A percentile compares a stretch with the other conserved stretches of the same genome.
phyloP scores from a whole-genome alignment of 1,139 yeast genomes.

The Taphrina flavorubra region DNA sequence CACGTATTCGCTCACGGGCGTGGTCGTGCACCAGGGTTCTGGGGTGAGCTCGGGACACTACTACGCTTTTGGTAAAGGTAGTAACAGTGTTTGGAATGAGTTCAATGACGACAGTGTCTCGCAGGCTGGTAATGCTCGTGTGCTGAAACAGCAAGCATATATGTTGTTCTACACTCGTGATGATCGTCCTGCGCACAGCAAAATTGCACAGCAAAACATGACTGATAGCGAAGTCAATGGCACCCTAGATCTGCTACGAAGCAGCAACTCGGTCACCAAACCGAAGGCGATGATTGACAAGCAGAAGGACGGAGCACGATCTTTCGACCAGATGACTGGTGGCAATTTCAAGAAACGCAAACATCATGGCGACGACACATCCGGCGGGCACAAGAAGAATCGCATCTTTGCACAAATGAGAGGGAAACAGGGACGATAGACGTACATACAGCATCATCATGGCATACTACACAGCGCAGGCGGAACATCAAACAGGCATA shows the following conservation, averaged over 20 bases:
- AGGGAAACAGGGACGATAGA: constrained; percentile 9
- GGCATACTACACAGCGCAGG: constrained; percentile 1
- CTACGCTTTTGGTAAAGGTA: constrained; percentile 86
- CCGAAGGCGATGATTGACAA: neutral
- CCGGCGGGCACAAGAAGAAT: constrained; percentile 12
- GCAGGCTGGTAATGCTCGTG: constrained; percentile 71
- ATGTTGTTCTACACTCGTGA: constrained; percentile 67
- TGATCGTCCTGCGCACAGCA: neutral
- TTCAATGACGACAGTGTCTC: constrained; percentile 92
- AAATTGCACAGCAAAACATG: neutral
- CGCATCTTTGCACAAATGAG: constrained; percentile 23
- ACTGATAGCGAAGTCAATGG: neutral
- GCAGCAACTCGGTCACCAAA: neutral
- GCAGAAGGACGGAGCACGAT: neutral
- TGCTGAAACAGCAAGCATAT: constrained; percentile 85
- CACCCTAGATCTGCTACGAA: neutral
- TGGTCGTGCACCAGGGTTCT: constrained; percentile 92
- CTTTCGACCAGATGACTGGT: constrained; percentile 24
- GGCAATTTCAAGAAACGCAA: constrained; percentile 30
- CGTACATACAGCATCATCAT: neutral
- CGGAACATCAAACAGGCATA: constrained; percentile 1
- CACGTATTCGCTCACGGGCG: constrained; percentile 76
- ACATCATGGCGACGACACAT: neutral
- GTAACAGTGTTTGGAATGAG: constrained; percentile 88
- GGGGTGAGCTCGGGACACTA: constrained; percentile 93